Base-by-base conservation (phyloP, 2,329 filamentous ascomycete species). In the Chaetomium sp. region DNA sequence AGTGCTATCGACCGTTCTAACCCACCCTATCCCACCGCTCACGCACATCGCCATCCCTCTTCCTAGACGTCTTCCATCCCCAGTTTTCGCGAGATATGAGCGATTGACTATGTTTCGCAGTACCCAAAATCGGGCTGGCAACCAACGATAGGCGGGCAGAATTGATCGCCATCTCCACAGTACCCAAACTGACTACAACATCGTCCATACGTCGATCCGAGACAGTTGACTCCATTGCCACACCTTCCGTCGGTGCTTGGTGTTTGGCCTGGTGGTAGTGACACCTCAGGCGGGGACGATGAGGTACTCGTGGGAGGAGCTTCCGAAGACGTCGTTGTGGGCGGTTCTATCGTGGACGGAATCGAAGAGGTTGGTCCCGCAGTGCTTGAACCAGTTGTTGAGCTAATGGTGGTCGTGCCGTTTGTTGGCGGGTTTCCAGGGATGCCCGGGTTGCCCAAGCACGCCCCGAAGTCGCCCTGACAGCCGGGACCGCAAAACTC, bases 181-280 rank as follows among this genome's bases (percentile, higher is more conserved):
- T 36, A 67, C 0, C 65, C 65, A 51, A 65, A 66, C 57, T 67
- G 65, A 10, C 60, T 63, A 56, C 65, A 67, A 55, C 65, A 67
- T 14, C 59, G 52, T 0, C 65, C 65, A 37, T 58, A 64, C 2
- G 8, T 55, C 3, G 60, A 58, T 0, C 65, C 65, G 0, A 66
- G 45, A 43, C 65, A 67, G 10, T 58, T 63, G 14, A 62, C 53
- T 4, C 57, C 55, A 38, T 58, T 62, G 1, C 65, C 65, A 36
- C 65, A 67, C 7, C 52, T 44, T 3, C 65, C 65, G 27, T 66
- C 65, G 5, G 61, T 66, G 11, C 56, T 63, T 1, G 61, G 56
- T n/a, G 46, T 47, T 59, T 59, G 41, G 0, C 65, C 65, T 1
- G 65, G 43, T 1, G 64, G 63, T 1, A 64, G 47, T 1, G 58